Base-by-base conservation (phyloP, 305 asterid genomes). In the Solanum hybrid region DNA sequence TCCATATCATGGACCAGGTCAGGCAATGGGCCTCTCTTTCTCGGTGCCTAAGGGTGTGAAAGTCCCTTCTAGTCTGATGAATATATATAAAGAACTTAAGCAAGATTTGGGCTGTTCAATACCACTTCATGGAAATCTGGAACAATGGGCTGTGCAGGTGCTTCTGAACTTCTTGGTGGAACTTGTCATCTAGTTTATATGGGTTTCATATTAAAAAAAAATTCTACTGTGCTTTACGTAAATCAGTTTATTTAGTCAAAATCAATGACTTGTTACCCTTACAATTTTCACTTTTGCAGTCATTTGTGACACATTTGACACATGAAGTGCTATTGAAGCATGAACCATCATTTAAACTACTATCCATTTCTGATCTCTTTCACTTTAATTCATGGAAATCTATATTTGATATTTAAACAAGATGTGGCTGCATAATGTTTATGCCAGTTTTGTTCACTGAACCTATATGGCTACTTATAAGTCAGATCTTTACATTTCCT, bases 11-110 rank as follows among this genome's bases (percentile, higher is more conserved):
- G 99, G 99, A 87, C 99, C 98, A 89, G 97, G 98, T 88, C 99
- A 98, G 92, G 99, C 99, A 74, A 98, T 98, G 99, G 99, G 99
- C 29, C 97, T 97, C 89, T 98, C 99, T 75, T 98, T 98, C 94
- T 98, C 99, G 2, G 99, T 98, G 87, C 99, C 98, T 8, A 93
- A 92, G 46, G 98, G 96, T 34, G 90, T 97, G 83, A 97, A 95
- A 93, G 94, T 96, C 78, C 99, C 99, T 87, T 97, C 99, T 31
- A 98, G 99, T 92, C 95, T 98, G 87, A 84, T 90, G 75, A 98
- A 98, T 95, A 96, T 98, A 86, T 98, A 94, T 92, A 98, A 98
- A 93, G 99, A 98, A 88, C 97, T 97, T 90, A 92, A 95, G 37
- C 90, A 97, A 91, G 99, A 98, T 92, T 86, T 98, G 93, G 97